These are phyloP conservation scores for Phytopythium cucurbitacearum DNA, from an alignment of 352 stramenopile species.

Conservation along the genomic window DNA sequence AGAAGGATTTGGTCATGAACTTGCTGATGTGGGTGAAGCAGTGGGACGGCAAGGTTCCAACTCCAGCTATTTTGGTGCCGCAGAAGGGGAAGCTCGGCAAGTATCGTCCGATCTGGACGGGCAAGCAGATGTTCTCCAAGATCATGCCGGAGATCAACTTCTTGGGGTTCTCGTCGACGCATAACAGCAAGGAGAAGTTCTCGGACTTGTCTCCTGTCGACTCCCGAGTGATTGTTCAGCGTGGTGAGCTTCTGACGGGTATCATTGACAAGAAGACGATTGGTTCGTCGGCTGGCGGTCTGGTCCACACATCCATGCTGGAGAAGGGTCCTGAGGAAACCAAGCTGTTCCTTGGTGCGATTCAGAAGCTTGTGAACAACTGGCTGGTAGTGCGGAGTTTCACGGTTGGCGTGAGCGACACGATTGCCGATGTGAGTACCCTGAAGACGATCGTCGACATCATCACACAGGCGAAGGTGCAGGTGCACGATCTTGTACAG, in stretches of 20 bases:
- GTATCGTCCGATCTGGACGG: constrained; percentile 94
- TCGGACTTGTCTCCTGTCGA: constrained; percentile 93
- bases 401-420: constrained; percentile 98
- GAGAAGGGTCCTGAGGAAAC: constrained; percentile 90
- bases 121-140: constrained; percentile 98
- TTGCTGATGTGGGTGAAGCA: constrained; percentile 97
- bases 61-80: constrained; percentile 96
- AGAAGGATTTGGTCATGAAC: constrained; percentile 97
- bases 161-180: constrained; percentile 91
- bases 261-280: constrained; percentile 99
- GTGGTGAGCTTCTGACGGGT: constrained; percentile 95
- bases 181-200: constrained; percentile 91
- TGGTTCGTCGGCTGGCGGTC: constrained; percentile 93
- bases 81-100: constrained; percentile 84
- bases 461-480: constrained; percentile 98
- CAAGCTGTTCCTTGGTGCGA: constrained; percentile 83
- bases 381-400: constrained; percentile 98
- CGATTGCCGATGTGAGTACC: constrained; percentile 97
- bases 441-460: constrained; percentile 98
- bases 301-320: constrained; percentile 98
- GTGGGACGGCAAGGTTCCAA: constrained; percentile 97
- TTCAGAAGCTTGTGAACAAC: constrained; percentile 99
- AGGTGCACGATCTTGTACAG: constrained; percentile 92
- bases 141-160: constrained; percentile 98
- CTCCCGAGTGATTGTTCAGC: constrained; percentile 96